Percentiles rank a stretch among this genome's conserved stretches.
Evolutionary conservation across 768 basidiomycete genomes (phyloP).

Genomic region (Hygrocybe coccinea): DNA sequence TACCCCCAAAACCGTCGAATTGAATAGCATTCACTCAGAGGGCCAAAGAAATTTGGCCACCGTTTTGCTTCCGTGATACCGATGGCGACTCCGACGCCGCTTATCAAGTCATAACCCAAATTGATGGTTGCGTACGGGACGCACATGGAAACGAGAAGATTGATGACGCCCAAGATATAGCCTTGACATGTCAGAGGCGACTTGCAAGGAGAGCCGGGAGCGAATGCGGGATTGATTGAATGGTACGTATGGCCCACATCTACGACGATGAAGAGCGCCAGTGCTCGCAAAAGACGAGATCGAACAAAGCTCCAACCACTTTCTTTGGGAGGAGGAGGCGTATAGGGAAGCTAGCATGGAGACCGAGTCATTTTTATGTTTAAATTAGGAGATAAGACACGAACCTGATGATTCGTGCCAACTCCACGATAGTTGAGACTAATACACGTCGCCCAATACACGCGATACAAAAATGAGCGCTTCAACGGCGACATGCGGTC

Average conservation of each 20-base stretch:
- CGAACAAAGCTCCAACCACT: slow-evolving; percentile 9
- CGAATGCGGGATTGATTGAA: slow-evolving; percentile 13
- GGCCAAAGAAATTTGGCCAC: slow-evolving; percentile 40
- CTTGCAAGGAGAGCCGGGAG: neutral
- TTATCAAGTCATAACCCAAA: slow-evolving; percentile 9
- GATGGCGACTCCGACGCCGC: slow-evolving; percentile 21
- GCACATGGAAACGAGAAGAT: neutral
- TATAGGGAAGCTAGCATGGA: neutral
- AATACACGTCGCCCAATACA: slow-evolving; percentile 16
- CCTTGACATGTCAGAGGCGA: slow-evolving; percentile 17
- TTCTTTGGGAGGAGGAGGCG: slow-evolving; percentile 2
- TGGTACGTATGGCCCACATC: slow-evolving; percentile 18
- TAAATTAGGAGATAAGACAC: slow-evolving; percentile 3
- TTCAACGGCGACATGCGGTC: slow-evolving; percentile 10
- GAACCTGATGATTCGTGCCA: slow-evolving; percentile 18
- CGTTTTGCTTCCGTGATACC: slow-evolving; percentile 28
- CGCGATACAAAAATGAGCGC: slow-evolving; percentile 8
- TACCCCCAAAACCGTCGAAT: slow-evolving; percentile 40
- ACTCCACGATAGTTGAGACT: slow-evolving; percentile 16
- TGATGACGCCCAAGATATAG: slow-evolving; percentile 4
- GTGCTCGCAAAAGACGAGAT: slow-evolving; percentile 6
- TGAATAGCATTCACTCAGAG: slow-evolving; percentile 31
- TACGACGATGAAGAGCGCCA: slow-evolving; percentile 13
- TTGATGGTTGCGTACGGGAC: neutral
- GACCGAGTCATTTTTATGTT: neutral